Conservation (phyloP, 2,329 filamentous ascomycete species). For the Paecilomyces dactylethromorphus region DNA sequence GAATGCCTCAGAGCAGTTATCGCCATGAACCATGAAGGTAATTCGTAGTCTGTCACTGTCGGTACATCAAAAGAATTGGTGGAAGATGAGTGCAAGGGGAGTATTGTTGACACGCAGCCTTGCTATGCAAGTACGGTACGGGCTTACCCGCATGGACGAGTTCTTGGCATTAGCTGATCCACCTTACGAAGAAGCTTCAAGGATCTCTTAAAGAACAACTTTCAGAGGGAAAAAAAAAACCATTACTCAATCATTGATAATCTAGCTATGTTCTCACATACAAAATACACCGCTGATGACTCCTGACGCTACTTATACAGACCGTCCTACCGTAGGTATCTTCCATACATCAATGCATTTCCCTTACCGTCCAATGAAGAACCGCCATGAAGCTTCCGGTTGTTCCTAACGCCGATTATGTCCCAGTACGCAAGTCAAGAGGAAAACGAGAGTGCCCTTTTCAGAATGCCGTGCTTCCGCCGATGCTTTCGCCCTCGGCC, state of each 20-base stretch:
- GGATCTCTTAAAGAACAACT: neutral
- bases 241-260: neutral
- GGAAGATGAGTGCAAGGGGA: neutral
- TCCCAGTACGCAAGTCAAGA: neutral
- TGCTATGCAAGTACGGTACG: neutral
- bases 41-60: neutral
- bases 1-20: neutral
- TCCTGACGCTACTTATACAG: neutral
- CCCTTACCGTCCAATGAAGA: neutral
- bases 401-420: neutral
- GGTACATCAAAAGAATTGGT: neutral
- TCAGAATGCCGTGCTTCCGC: conserved; percentile 34
- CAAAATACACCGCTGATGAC: neutral
- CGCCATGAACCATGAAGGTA: neutral
- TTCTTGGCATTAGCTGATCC: neutral
- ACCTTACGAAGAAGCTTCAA: neutral
- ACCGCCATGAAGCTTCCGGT: neutral
- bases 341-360: neutral
- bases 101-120: conserved; percentile 37
- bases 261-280: neutral
- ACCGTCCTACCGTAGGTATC: neutral
- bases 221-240: too few species aligned
- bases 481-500: conserved; percentile 37
- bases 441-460: neutral
- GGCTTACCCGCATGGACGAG: neutral